phyloP scores from a whole-genome alignment of 805 yeast species.

The Kluyveromyces lactis region DNA sequence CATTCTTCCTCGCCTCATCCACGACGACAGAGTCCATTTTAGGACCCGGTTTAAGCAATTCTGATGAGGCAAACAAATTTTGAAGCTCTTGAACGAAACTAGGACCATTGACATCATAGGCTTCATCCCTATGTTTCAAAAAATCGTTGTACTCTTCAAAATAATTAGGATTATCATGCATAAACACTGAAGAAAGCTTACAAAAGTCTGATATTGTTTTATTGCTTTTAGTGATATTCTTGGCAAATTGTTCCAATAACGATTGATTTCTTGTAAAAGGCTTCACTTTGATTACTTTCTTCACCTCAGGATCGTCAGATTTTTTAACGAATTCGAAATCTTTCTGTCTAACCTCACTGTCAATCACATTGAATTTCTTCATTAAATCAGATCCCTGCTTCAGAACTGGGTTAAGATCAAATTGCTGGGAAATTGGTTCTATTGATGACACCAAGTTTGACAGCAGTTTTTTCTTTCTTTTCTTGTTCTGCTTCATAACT shows the following conservation, averaged over 20 bases:
- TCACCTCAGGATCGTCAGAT: neutral
- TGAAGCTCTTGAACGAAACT: slow-evolving; percentile 1
- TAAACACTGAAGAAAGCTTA: neutral
- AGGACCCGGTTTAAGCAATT: neutral
- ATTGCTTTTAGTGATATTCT: neutral
- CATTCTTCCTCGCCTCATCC: neutral
- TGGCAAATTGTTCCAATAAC: neutral
- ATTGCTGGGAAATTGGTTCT: no score
- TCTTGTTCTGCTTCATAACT: no score
- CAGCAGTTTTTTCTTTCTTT: no score
- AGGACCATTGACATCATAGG: slow-evolving; percentile 2
- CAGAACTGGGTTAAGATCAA: no score
- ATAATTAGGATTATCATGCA: neutral
- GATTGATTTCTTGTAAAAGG: neutral
- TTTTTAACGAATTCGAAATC: neutral
- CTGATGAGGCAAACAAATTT: neutral
- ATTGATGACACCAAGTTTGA: no score
- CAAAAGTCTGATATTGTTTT: neutral
- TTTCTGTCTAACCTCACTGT: neutral
- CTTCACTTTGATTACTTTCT: neutral
- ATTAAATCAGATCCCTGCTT: no score
- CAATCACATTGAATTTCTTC: neutral
- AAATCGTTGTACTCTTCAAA: neutral
- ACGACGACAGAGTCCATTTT: neutral
- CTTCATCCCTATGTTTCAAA: neutral